Conservation (phyloP, 345 rosid genomes). For the Euphorbia pulcherrima region DNA sequence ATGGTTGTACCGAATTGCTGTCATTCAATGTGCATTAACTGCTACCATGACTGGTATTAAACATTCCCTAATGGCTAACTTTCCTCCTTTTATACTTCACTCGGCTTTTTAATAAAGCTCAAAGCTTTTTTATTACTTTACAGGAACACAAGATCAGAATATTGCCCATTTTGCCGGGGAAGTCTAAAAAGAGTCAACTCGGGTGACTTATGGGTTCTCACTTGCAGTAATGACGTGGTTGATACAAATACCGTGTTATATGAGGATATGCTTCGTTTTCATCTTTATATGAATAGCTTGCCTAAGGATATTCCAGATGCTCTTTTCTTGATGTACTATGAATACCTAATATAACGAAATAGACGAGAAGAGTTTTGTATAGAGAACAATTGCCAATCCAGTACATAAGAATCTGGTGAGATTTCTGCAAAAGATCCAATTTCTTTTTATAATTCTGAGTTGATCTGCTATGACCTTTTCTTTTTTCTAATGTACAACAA, state of each 20-base stretch:
- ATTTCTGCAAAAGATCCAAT: constrained; percentile 4
- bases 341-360: constrained; percentile 29
- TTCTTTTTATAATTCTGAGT: neutral
- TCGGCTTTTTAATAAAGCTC: neutral
- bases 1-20: constrained; percentile 31
- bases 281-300: constrained; percentile 23
- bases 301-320: constrained; percentile 29
- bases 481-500: neutral
- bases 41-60: constrained; percentile 31
- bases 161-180: constrained; percentile 33
- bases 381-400: constrained; percentile 8
- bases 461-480: neutral
- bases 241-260: constrained; percentile 22
- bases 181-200: constrained; percentile 27
- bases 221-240: constrained; percentile 25
- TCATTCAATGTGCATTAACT: constrained; percentile 34
- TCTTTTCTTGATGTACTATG: constrained; percentile 30
- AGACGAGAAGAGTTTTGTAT: constrained; percentile 1
- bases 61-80: neutral
- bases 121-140: neutral
- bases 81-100: neutral
- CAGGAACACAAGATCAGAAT: constrained; percentile 31
- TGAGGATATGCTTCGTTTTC: constrained; percentile 27
- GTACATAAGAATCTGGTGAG: constrained; percentile 21
- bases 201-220: constrained; percentile 31